These are phyloP conservation scores for Fusarium temperatum DNA, from an alignment of 2,329 filamentous ascomycete genomes.

Conservation along the genomic window DNA sequence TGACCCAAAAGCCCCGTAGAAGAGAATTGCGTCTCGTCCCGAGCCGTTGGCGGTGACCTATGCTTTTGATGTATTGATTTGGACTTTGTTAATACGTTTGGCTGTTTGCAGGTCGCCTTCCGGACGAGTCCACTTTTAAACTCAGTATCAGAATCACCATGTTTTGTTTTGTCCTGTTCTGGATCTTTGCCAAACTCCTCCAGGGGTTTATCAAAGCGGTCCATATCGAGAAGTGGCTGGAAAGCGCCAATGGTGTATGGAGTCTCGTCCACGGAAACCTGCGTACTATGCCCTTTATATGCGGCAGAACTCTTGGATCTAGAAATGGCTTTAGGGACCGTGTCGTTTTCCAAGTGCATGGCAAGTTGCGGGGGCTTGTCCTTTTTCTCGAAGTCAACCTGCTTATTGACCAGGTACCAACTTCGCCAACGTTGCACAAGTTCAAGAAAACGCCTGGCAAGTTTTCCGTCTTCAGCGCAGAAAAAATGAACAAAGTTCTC, in stretches of 20 bases:
- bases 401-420: slow-evolving; percentile 85
- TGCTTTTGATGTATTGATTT: slow-evolving; percentile 42
- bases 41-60: slow-evolving; percentile 18
- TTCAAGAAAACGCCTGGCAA: slow-evolving; percentile 75
- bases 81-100: slow-evolving; percentile 26
- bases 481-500: slow-evolving; percentile 95
- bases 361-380: slow-evolving; percentile 16
- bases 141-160: slow-evolving; percentile 18
- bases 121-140: slow-evolving; percentile 22
- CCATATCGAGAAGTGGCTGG: slow-evolving; percentile 72
- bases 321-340: slow-evolving; percentile 41
- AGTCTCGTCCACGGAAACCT: slow-evolving; percentile 54
- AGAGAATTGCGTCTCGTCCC: slow-evolving; percentile 56
- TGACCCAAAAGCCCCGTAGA: slow-evolving; percentile 62
- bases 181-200: slow-evolving; percentile 60
- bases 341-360: slow-evolving; percentile 1
- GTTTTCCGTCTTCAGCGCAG: slow-evolving; percentile 74
- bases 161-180: slow-evolving; percentile 16
- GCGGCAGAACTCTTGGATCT: slow-evolving; percentile 48
- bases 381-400: slow-evolving; percentile 59
- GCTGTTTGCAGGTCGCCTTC: slow-evolving; percentile 19
- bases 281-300: slow-evolving; percentile 46
- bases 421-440: slow-evolving; percentile 85
- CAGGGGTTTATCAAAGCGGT: slow-evolving; percentile 63
- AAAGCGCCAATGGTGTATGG: slow-evolving; percentile 74